These are phyloP conservation scores for Nakazawaea populi DNA, from an alignment of 805 yeast species.

Conservation along the genomic window DNA sequence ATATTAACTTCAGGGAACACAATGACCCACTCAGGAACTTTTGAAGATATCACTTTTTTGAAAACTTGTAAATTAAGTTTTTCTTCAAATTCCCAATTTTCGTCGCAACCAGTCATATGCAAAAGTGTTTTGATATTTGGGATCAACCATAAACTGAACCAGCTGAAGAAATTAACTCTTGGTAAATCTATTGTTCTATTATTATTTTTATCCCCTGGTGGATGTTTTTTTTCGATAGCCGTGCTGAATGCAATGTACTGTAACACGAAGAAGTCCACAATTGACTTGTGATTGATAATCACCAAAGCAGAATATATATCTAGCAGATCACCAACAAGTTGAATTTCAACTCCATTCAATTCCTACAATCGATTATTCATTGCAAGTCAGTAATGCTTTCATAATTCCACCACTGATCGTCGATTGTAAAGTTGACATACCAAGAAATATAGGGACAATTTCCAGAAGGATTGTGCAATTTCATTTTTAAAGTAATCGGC, in stretches of 20 bases:
- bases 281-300: conserved; percentile 55
- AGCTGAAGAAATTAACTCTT: conserved; percentile 53
- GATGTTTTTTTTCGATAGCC: too few relatives aligned
- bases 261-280: conserved; percentile 59
- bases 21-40: conserved; percentile 54
- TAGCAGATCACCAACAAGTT: conserved; percentile 36
- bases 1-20: conserved; percentile 85
- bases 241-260: conserved; percentile 28
- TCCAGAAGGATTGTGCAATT: conserved; percentile 24
- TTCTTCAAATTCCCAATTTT: conserved; percentile 57
- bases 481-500: conserved; percentile 16
- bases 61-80: conserved; percentile 30
- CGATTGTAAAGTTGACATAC: conserved; percentile 15
- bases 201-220: too few relatives aligned
- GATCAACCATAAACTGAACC: conserved; percentile 61
- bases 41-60: conserved; percentile 28
- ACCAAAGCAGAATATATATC: conserved; percentile 30
- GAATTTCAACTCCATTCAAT: conserved; percentile 30
- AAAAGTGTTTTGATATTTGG: conserved; percentile 47
- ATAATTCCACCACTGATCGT: too few relatives aligned
- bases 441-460: conserved; percentile 22
- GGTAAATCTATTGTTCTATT: conserved; percentile 23
- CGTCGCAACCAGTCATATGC: conserved; percentile 53
- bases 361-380: conserved; percentile 16
- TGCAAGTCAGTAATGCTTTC: neutral